Evolutionary conservation across 805 yeast species (phyloP).

Genomic region (Yarrowia bubula): DNA sequence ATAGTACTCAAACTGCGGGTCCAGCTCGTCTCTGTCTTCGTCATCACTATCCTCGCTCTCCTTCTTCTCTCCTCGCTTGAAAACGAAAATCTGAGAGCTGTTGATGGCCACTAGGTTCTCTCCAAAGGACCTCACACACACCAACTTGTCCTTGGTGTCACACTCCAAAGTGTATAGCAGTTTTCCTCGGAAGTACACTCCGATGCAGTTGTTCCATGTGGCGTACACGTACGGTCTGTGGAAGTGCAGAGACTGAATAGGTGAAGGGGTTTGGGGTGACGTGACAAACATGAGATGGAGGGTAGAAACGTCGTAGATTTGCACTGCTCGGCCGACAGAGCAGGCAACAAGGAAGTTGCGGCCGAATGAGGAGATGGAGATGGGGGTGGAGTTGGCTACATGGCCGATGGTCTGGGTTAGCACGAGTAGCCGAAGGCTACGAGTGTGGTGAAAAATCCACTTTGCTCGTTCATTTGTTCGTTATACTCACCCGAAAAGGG

Average conservation of each 20-base stretch:
- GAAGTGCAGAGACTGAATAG: slow-evolving; percentile 69
- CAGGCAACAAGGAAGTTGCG: slow-evolving; percentile 84
- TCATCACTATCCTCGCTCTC: slow-evolving; percentile 30
- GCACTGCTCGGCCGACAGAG: slow-evolving; percentile 84
- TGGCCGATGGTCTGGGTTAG: slow-evolving; percentile 58
- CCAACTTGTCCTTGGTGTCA: slow-evolving; percentile 33
- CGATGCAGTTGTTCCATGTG: slow-evolving; percentile 61
- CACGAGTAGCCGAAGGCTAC: no score
- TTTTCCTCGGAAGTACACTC: slow-evolving; percentile 79
- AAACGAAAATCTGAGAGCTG: slow-evolving; percentile 54
- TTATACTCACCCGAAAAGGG: slow-evolving; percentile 64
- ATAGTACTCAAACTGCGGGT: slow-evolving; percentile 51
- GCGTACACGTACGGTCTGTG: slow-evolving; percentile 84
- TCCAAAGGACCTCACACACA: slow-evolving; percentile 1
- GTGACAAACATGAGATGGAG: slow-evolving; percentile 84
- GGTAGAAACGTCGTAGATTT: slow-evolving; percentile 84
- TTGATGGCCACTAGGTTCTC: slow-evolving; percentile 43
- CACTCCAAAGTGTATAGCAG: slow-evolving; percentile 47
- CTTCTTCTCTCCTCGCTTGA: slow-evolving; percentile 48
- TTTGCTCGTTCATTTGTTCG: not conserved
- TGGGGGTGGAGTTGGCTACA: slow-evolving; percentile 82
- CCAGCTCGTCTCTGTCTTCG: slow-evolving; percentile 8
- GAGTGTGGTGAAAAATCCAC: no score
- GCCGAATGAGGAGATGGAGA: slow-evolving; percentile 86
- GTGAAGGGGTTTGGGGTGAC: slow-evolving; percentile 65